Evolutionary conservation across 2,329 filamentous ascomycete genomes (phyloP).

Genomic region (Ascochyta lentis): DNA sequence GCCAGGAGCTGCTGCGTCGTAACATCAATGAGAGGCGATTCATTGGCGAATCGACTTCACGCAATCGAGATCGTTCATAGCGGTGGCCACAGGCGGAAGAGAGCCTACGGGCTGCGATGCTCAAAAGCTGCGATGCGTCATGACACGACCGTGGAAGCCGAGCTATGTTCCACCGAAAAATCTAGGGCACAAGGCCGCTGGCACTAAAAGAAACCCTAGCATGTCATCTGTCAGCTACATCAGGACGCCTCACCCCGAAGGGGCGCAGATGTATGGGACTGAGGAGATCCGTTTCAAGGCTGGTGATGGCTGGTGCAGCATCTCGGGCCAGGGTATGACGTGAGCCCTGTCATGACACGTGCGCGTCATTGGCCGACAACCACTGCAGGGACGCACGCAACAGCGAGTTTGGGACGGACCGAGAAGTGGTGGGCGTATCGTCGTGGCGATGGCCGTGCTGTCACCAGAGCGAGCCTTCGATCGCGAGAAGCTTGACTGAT

Average conservation of each 20-base stretch:
- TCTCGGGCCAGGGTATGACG: conserved; percentile 29
- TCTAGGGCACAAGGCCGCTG: conserved; percentile 30
- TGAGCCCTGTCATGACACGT: conserved; percentile 19
- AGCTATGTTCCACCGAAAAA: conserved; percentile 25
- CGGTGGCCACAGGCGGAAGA: conserved; percentile 24
- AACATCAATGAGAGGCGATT: conserved; percentile 38
- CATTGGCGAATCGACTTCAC: conserved; percentile 21
- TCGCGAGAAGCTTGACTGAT: conserved; percentile 31
- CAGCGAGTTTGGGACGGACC: conserved; percentile 32
- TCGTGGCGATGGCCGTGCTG: conserved; percentile 35
- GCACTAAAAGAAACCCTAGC: conserved; percentile 29
- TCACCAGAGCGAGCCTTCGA: conserved; percentile 34
- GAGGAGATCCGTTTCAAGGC: conserved; percentile 37
- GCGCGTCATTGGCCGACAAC: conserved; percentile 24
- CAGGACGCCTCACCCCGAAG: conserved; percentile 24
- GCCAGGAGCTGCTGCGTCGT: conserved; percentile 42
- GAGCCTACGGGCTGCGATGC: conserved; percentile 9
- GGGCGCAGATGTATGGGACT: conserved; percentile 29
- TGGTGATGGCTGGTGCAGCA: conserved; percentile 32
- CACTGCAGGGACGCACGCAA: conserved; percentile 31
- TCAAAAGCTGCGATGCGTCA: conserved; percentile 29
- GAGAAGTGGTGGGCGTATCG: conserved; percentile 18
- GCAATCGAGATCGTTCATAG: conserved; percentile 27
- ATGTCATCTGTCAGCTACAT: conserved; percentile 38
- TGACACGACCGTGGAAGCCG: conserved; percentile 29